phyloP scores from a whole-genome alignment of 2,329 filamentous ascomycete genomes.

The Fusarium odoratissimum region DNA sequence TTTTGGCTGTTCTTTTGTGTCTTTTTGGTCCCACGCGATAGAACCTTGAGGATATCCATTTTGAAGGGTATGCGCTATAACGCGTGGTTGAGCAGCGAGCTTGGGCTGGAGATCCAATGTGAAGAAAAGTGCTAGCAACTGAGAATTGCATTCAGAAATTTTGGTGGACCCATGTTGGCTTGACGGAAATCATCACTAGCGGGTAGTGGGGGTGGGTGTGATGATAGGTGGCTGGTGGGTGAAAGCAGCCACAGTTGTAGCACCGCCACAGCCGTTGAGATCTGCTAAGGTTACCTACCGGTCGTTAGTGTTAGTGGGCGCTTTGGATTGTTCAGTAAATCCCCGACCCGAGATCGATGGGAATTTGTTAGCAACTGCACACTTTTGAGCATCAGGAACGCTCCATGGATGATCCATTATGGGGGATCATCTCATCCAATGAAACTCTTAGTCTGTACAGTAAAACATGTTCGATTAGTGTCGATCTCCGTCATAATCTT shows the following conservation, averaged over 20 bases:
- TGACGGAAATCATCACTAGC: conserved; percentile 5
- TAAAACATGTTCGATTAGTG: conserved; percentile 29
- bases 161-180: conserved; percentile 38
- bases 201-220: conserved; percentile 39
- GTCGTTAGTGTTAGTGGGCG: background rate
- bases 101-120: conserved; percentile 6
- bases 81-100: conserved; percentile 7
- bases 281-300: background rate
- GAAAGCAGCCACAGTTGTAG: background rate
- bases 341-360: conserved; percentile 10
- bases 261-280: conserved; percentile 12
- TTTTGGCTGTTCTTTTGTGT: conserved; percentile 52
- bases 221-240: conserved; percentile 5
- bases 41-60: conserved; percentile 80
- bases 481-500: conserved; percentile 43
- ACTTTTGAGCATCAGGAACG: conserved; percentile 9
- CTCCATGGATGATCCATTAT: conserved; percentile 7
- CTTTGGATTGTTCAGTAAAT: conserved; percentile 16
- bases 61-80: background rate
- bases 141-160: conserved; percentile 40
- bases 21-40: conserved; percentile 76
- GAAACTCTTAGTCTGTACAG: background rate
- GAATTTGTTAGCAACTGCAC: background rate
- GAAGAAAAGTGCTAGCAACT: conserved; percentile 33
- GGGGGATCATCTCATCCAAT: conserved; percentile 15